Base-by-base conservation (phyloP, 345 rosid genomes). In the Boechera retrofracta region DNA sequence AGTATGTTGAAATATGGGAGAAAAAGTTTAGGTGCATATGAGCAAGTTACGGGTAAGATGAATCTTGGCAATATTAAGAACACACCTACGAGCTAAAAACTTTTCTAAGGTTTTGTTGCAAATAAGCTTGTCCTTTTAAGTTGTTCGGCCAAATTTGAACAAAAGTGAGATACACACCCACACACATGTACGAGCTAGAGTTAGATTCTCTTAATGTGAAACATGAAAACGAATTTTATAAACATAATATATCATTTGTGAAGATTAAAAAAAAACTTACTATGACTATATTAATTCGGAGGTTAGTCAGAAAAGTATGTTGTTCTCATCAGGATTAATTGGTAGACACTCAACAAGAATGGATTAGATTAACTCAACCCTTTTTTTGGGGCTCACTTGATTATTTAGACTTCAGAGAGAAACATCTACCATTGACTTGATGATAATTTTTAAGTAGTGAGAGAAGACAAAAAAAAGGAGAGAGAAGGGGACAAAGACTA, bases 11-110 rank as follows among this genome's bases (percentile, higher is more conserved):
- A 21, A 64, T 35, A 56, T 35, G n/a, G 41, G 66, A 58, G 6
- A 58, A 57, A 36, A 75, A 9, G 60, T 35, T 44, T 74, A 57
- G 66, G 78, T 31, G 44, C 60, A 48, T 67, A 58, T 38, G 73
- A 66, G 60, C 42, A 57, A 60, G 79, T 68, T 69, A 76, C 79
- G 69, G 79, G 41, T 29, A 49, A 48, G 36, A 48, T 58, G 53
- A 67, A 39, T 11, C 13, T 75, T 67, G 54, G 38, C 79, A 5
- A 41, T 67, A 75, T 28, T 59, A 51, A 49, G 55, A 75, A 75
- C 62, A 75, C 54, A 21, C 79, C 62, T 75, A 68, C 47, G 59
- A 59, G 48, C 73, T 67, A 58, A 48, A 68, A 18, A 16, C 42
- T 36, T 67, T 16, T 29, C 10, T 16, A 65, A 11, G 77, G 67